These are phyloP conservation scores for Sequoia sempervirens DNA, from an alignment of 75 land plant genomes.

Conservation along the genomic window DNA sequence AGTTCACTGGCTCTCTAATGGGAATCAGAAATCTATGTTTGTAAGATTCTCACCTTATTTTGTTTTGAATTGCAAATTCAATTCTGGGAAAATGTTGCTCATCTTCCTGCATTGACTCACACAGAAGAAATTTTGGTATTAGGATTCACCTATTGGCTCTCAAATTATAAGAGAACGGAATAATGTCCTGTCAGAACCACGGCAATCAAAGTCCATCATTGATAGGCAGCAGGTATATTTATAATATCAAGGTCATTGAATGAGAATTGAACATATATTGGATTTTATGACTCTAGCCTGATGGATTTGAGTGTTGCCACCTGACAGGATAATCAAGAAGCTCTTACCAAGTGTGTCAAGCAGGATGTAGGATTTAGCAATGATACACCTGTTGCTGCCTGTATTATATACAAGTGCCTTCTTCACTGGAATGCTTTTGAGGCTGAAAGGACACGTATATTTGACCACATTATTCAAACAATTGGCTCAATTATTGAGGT, in stretches of 20 bases:
- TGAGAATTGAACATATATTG: background rate
- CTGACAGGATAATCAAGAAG: conserved; percentile 79
- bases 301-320: background rate
- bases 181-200: conserved; percentile 53
- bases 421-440: conserved; percentile 93
- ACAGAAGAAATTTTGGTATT: background rate
- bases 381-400: conserved; percentile 93
- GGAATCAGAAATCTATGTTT: conserved; percentile 33
- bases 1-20: conserved; percentile 26
- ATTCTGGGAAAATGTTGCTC: background rate
- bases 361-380: conserved; percentile 81
- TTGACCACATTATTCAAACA: conserved; percentile 78
- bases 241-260: background rate
- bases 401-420: conserved; percentile 82
- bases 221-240: conserved; percentile 73
- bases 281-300: background rate
- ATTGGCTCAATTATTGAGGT: conserved; percentile 88
- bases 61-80: conserved; percentile 4
- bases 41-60: conserved; percentile 18
- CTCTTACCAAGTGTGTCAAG: conserved; percentile 72
- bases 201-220: conserved; percentile 44
- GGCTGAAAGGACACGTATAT: conserved; percentile 85
- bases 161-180: conserved; percentile 37
- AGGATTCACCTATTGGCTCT: conserved; percentile 62
- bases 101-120: background rate